phyloP scores from a whole-genome alignment of 768 basidiomycete species.

The Panellus pusillus region DNA sequence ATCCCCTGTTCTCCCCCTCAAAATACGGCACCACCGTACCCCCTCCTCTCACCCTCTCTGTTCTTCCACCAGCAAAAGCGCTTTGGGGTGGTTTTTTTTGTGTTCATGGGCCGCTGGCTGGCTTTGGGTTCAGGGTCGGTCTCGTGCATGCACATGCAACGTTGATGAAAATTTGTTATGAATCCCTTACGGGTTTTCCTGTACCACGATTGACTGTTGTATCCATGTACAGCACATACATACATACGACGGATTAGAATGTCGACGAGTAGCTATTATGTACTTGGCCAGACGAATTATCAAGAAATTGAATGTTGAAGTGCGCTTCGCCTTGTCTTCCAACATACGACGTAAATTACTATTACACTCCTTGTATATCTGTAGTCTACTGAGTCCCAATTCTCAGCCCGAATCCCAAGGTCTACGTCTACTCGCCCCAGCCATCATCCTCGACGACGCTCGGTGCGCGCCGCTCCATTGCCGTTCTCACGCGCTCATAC shows the following conservation, averaged over 20 bases:
- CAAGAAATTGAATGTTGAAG: not conserved
- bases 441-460: slow-evolving; percentile 55
- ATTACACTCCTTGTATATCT: not conserved
- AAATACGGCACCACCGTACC: slow-evolving; percentile 1
- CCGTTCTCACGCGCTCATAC: slow-evolving; percentile 81
- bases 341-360: not conserved
- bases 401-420: not conserved
- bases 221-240: too few relatives aligned
- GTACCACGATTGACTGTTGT: too few relatives aligned
- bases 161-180: too few relatives aligned
- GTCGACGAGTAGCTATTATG: too few relatives aligned
- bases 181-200: too few relatives aligned
- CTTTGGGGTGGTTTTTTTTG: slow-evolving; percentile 15
- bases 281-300: too few relatives aligned
- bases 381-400: not conserved
- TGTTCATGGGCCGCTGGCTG: too few relatives aligned
- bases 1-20: not conserved
- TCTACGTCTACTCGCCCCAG: slow-evolving; percentile 31
- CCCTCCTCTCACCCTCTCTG: too few relatives aligned
- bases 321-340: too few relatives aligned
- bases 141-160: too few relatives aligned
- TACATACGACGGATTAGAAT: too few relatives aligned
- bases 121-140: too few relatives aligned
- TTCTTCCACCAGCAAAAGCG: slow-evolving; percentile 18
- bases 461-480: slow-evolving; percentile 69